Percentiles rank a stretch among this genome's conserved stretches.
These are phyloP conservation scores for Oryza glumipatula DNA, from an alignment of 176 grass and related monocot genomes.

Conservation along the genomic window DNA sequence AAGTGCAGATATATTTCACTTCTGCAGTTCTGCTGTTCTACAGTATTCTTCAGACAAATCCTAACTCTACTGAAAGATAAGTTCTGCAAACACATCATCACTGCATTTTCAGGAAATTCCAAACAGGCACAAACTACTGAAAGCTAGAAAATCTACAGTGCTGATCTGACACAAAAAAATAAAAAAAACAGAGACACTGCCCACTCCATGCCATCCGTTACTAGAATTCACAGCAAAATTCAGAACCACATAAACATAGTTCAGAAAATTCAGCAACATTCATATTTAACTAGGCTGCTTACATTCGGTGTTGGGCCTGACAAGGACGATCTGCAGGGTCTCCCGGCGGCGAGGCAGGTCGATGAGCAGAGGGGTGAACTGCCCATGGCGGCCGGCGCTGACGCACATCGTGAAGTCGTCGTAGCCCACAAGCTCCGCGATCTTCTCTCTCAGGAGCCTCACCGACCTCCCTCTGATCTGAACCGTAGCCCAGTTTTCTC, in stretches of 20 bases:
- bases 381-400: conserved; percentile 8
- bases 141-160: too few species aligned
- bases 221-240: neutral
- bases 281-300: neutral
- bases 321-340: neutral
- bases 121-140: too few species aligned
- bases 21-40: too few species aligned
- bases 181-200: too few species aligned
- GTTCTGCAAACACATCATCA: too few species aligned
- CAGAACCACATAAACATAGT: neutral
- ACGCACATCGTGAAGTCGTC: conserved; percentile 21
- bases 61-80: too few species aligned
- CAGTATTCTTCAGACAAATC: too few species aligned
- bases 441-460: neutral
- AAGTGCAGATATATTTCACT: too few species aligned
- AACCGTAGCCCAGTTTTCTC: too few species aligned
- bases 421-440: neutral
- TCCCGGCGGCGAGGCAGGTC: conserved; percentile 39
- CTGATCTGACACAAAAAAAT: too few species aligned
- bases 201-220: too few species aligned
- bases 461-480: neutral
- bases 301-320: neutral
- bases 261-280: neutral
- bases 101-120: too few species aligned
- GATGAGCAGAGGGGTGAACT: conserved; percentile 14